Base-by-base conservation (phyloP, 495 filamentous ascomycete species). In the Glarea lozoyensis region DNA sequence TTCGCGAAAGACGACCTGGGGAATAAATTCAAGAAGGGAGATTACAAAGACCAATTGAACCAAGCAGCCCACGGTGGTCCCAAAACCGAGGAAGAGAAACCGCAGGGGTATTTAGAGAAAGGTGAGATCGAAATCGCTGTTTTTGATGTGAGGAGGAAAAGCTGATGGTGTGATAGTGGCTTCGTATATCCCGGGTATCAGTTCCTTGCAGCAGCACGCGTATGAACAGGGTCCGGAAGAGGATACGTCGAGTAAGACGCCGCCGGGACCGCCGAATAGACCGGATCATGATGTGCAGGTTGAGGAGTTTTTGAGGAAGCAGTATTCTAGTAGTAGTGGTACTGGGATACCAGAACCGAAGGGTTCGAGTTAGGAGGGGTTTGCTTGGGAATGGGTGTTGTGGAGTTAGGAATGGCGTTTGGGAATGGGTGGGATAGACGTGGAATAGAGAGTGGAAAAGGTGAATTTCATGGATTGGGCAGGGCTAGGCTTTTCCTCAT, bases 211-310 rank as follows among this genome's bases (percentile, higher is more conserved):
- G 36, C 31, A 46, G 34, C 15, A 13, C 10, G 22, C 19, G 10
- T 22, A n/a, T 13, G 23, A 42, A 38, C 17, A 46, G 34, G 43
- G 34, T 2, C 12, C 33, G 13, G 35, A 39, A 11, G 30, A 42
- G 21, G 22, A 13, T 18, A 7, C 19, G 18, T 17, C 19, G 18
- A 34, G n/a, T 2, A 37, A 22, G 30, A 33, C 15, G 11, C 27
- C n/a, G 1, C 17, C 11, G 10, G 37, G 27, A 16, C 46, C 50
- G 20, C 46, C 50, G 1, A 29, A 34, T 1, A 38, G 52, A 40
- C 48, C 48, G 21, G 47, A 55, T 42, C 34, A 51, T 29, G 52
- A 55, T 45, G 48, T 51, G 2, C 52, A 55, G 27, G 52, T 55
- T 5, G 48, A 55, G 40, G 18, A 50, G 32, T 55, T 55, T 25